phyloP scores from a whole-genome alignment of 1,284 basidiomycete genomes.

The Tremellales sp. region DNA sequence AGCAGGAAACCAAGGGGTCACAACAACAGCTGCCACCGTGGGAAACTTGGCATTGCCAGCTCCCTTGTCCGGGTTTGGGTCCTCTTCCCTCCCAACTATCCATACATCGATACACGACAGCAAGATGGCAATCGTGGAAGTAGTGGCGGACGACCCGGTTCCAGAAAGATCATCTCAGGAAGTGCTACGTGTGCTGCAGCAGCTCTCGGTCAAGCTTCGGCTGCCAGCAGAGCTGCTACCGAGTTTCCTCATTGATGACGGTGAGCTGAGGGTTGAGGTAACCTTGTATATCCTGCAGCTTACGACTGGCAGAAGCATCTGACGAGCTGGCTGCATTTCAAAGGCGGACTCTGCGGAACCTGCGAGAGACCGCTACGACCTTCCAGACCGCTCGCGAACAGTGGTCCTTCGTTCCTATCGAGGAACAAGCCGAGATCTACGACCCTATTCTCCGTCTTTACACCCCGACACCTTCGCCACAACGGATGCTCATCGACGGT shows the following conservation, averaged over 20 bases:
- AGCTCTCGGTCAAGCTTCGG: conserved; percentile 17
- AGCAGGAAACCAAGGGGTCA: no score
- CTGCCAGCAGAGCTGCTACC: conserved; percentile 29
- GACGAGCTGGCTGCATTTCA: conserved; percentile 11
- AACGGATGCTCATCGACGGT: conserved; percentile 30
- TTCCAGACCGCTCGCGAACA: no score
- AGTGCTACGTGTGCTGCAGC: conserved; percentile 12
- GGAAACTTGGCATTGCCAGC: no score
- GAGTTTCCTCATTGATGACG: conserved; percentile 19
- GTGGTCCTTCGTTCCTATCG: conserved; percentile 21
- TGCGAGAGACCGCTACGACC: conserved; percentile 7
- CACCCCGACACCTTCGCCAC: no score
- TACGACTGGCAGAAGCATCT: conserved; percentile 8
- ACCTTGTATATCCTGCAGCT: not conserved
- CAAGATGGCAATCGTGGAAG: conserved; percentile 39
- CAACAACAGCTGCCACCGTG: no score
- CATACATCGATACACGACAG: no score
- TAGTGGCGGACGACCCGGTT: conserved; percentile 17
- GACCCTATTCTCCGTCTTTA: no score
- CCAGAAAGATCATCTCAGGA: conserved; percentile 8
- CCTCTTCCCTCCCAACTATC: no score
- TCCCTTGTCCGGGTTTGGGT: no score
- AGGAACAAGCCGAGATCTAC: conserved; percentile 26
- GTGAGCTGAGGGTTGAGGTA: no score
- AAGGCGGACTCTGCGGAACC: conserved; percentile 8